Evolutionary conservation across 1,284 basidiomycete genomes (phyloP).

Genomic region (Cerioporus squamosus): DNA sequence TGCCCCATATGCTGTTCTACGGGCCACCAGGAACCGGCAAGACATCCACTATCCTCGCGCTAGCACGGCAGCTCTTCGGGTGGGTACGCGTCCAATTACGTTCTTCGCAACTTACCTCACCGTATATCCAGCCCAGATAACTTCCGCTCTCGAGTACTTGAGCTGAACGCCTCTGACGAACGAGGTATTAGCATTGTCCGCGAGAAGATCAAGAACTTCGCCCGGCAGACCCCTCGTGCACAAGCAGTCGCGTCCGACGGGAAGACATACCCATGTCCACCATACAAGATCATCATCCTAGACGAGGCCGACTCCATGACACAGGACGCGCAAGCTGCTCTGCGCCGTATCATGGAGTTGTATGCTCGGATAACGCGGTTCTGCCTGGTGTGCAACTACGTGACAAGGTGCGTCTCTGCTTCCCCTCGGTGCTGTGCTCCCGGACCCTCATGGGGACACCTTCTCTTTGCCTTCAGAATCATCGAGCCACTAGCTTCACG

Average conservation of each 20-base stretch:
- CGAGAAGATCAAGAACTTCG: constrained; percentile 99
- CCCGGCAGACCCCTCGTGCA: constrained; percentile 90
- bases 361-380: constrained; percentile 97
- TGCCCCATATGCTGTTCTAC: constrained; percentile 99
- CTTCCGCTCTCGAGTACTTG: constrained; percentile 91
- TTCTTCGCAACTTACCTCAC: neutral
- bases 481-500: constrained; percentile 99
- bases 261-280: constrained; percentile 91
- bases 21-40: constrained; percentile 99
- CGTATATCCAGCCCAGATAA: constrained; percentile 84
- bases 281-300: constrained; percentile 98
- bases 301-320: constrained; percentile 99
- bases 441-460: no score
- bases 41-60: constrained; percentile 96
- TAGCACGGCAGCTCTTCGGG: constrained; percentile 96
- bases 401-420: constrained; percentile 75
- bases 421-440: neutral
- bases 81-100: constrained; percentile 39
- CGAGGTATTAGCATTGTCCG: constrained; percentile 96
- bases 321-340: constrained; percentile 95
- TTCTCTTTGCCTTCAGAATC: constrained; percentile 61
- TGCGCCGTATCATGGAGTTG: constrained; percentile 98
- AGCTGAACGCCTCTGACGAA: constrained; percentile 99
- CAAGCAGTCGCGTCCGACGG: constrained; percentile 78
- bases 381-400: constrained; percentile 99